Conservation (phyloP, 495 filamentous ascomycete species). For the Daldinia childiae region DNA sequence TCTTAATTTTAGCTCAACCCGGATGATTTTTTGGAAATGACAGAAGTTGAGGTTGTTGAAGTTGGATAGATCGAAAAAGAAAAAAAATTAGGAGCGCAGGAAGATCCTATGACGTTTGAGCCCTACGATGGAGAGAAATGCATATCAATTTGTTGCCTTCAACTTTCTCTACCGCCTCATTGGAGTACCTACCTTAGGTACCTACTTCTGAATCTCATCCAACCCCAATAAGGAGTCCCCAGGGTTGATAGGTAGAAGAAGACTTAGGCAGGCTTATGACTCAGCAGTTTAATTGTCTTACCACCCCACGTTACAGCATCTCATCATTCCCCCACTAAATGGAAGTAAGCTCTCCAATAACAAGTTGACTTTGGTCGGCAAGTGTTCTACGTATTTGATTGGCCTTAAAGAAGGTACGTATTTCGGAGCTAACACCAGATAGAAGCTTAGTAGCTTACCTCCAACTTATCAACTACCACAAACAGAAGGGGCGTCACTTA, state of each 20-base stretch:
- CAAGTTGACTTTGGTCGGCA: slow-evolving; percentile 8
- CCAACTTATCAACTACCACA: slow-evolving; percentile 17
- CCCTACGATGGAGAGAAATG: slow-evolving; percentile 27
- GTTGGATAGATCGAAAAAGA: slow-evolving; percentile 25
- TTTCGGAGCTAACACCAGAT: not conserved
- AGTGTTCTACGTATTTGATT: slow-evolving; percentile 11
- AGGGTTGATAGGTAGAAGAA: too few species aligned
- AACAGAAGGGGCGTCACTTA: slow-evolving; percentile 17
- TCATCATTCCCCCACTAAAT: slow-evolving; percentile 1
- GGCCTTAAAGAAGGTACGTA: slow-evolving; percentile 22
- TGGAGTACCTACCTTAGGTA: too few species aligned
- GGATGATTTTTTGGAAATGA: slow-evolving; percentile 13
- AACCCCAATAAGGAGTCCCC: not conserved
- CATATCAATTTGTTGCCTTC: slow-evolving; percentile 28
- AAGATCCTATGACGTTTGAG: slow-evolving; percentile 37
- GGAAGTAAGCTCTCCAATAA: slow-evolving; percentile 21
- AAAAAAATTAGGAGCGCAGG: slow-evolving; percentile 8
- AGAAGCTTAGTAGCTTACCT: slow-evolving; percentile 3
- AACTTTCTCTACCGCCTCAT: slow-evolving; percentile 23
- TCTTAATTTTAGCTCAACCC: slow-evolving; percentile 21
- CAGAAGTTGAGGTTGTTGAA: slow-evolving; percentile 22
- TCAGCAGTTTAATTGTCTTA: slow-evolving; percentile 14
- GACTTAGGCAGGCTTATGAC: slow-evolving; percentile 9
- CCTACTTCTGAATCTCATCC: not conserved
- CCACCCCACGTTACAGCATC: not conserved